phyloP scores from a whole-genome alignment of 495 filamentous ascomycete genomes.

The Tetracladium marchalianum region DNA sequence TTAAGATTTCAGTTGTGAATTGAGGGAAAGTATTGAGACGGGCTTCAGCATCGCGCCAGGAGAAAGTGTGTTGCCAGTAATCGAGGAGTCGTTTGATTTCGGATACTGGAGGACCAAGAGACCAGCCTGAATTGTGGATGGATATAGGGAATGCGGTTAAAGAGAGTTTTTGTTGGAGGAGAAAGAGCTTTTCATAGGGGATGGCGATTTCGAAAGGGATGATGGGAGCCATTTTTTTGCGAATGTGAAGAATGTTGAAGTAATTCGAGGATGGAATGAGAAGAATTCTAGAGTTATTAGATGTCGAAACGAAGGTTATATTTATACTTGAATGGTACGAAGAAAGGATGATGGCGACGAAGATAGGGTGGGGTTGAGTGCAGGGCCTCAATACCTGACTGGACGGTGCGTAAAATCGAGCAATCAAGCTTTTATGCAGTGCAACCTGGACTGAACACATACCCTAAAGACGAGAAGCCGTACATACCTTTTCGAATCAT shows the following conservation, averaged over 20 bases:
- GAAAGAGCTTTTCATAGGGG: constrained; percentile 26
- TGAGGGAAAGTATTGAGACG: constrained; percentile 46
- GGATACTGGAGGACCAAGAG: neutral
- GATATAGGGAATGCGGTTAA: constrained; percentile 26
- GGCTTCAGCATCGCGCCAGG: constrained; percentile 40
- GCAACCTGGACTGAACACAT: too few relatives aligned
- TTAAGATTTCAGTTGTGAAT: constrained; percentile 39
- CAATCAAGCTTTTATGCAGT: too few relatives aligned
- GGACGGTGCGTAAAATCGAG: too few relatives aligned
- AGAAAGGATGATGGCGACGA: neutral
- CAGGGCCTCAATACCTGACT: too few relatives aligned
- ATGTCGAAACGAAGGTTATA: too few relatives aligned
- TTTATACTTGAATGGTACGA: too few relatives aligned
- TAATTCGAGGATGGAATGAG: too few relatives aligned
- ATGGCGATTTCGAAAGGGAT: constrained; percentile 33
- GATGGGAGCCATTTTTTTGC: constrained; percentile 20
- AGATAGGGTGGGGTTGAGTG: too few relatives aligned
- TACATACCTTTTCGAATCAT: too few relatives aligned
- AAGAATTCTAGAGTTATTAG: too few relatives aligned
- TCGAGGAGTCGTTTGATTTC: constrained; percentile 33
- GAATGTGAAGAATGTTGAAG: too few relatives aligned
- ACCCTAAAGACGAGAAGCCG: too few relatives aligned
- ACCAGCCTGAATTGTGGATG: neutral
- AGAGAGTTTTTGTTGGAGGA: constrained; percentile 31
- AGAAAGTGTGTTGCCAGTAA: constrained; percentile 34